A percentile compares a stretch with the other conserved stretches of the same genome.
phyloP scores from a whole-genome alignment of 1,284 basidiomycete genomes.

The Puccinia novopanici region DNA sequence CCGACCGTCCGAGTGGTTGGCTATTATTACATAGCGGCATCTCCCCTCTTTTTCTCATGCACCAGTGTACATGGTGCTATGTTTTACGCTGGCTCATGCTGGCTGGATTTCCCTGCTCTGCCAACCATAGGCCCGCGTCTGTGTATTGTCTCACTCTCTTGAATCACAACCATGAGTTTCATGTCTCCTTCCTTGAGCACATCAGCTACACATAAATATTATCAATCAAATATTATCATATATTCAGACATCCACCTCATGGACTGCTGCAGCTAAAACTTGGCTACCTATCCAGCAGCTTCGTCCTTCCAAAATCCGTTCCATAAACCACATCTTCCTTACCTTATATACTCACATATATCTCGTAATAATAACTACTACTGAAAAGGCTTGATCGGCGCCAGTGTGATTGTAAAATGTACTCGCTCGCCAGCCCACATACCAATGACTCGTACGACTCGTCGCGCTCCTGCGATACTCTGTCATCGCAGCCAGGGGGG shows the following conservation, averaged over 20 bases:
- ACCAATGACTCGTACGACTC: background rate
- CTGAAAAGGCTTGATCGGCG: background rate
- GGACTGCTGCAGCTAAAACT: background rate
- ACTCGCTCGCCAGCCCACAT: background rate
- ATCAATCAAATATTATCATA: background rate
- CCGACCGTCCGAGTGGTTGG: too few species aligned
- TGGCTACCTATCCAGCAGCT: background rate
- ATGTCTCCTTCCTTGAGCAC: constrained; percentile 30
- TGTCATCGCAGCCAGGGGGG: background rate
- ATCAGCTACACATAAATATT: background rate
- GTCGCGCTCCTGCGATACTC: background rate
- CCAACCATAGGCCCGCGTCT: background rate
- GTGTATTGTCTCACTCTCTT: background rate
- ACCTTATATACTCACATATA: background rate
- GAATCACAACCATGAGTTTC: constrained; percentile 3
- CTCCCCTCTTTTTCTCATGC: too few species aligned
- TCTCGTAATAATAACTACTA: background rate
- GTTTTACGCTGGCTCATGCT: too few species aligned
- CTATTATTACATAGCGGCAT: too few species aligned
- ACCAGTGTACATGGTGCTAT: too few species aligned
- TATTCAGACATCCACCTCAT: background rate
- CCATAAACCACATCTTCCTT: background rate
- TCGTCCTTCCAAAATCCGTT: constrained; percentile 20
- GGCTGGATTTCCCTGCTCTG: too few species aligned
- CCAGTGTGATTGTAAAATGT: background rate